A percentile compares a stretch with the other conserved stretches of the same genome.
Conservation (phyloP, 2,329 filamentous ascomycete genomes). For the Sporothrix mexicana region DNA sequence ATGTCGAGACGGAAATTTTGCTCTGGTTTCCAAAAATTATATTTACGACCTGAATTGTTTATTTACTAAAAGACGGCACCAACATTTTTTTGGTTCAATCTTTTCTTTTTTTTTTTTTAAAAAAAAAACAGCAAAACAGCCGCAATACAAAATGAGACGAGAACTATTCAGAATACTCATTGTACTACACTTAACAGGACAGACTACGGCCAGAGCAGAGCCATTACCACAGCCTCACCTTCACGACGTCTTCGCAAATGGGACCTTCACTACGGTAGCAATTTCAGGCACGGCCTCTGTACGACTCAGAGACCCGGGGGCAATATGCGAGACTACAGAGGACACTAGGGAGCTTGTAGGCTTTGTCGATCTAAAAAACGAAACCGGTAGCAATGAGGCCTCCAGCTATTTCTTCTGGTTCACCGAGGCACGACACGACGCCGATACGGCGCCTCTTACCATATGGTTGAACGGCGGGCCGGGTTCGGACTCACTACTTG, state of each 20-base stretch:
- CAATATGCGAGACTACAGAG: constrained; percentile 62
- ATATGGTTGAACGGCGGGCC: constrained; percentile 40
- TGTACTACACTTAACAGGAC: not conserved
- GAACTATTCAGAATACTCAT: not conserved
- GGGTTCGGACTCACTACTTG: constrained; percentile 31
- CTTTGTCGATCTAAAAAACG: constrained; percentile 58
- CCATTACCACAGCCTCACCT: not conserved
- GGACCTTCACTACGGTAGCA: not conserved
- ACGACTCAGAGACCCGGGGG: not conserved
- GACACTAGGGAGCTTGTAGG: constrained; percentile 62
- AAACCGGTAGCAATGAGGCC: constrained; percentile 43
- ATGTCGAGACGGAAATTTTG: too few species aligned
- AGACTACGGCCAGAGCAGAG: not conserved
- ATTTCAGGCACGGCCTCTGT: constrained; percentile 4
- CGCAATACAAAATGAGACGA: constrained; percentile 6
- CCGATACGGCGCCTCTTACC: constrained; percentile 37
- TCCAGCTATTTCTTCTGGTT: constrained; percentile 70
- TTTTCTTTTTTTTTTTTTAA: not conserved
- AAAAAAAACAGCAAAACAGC: not conserved
- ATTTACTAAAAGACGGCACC: not conserved
- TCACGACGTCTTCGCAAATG: not conserved
- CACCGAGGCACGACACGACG: constrained; percentile 48
- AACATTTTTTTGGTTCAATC: not conserved
- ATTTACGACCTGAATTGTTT: not conserved
- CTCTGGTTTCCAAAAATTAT: too few species aligned